Base-by-base conservation (phyloP, 2,329 filamentous ascomycete species). In the Trichoderma gracile region DNA sequence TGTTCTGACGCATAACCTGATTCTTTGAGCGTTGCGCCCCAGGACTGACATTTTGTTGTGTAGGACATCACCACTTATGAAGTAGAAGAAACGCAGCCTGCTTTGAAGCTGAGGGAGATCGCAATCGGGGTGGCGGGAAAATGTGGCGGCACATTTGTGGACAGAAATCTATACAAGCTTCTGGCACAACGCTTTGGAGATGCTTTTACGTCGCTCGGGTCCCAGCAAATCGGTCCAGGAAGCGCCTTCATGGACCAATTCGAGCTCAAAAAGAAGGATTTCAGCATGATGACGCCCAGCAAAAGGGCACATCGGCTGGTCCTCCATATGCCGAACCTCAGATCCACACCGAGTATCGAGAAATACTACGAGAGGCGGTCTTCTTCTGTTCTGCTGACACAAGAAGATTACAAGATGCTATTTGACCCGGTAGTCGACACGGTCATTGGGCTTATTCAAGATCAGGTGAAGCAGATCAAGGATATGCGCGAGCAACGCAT, bases 161-260 rank as follows among this genome's bases (percentile, higher is more conserved):
- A 55, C 2, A 55, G 52, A 12, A 55, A 55, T 5, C 15, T 55
- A 1, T 55, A 25, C 21, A 55, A 3, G 5, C 2, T 55, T 3
- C 15, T 55, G 19, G 21, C 52, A 7, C 14, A 55, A 1, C 52
- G 52, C 8, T 55, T 55, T 15, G 52, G 52, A 0, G 38, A 42
- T 42, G 52, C 52, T 5, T 55, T 55, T n/a, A 55, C 52, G 2
- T 55, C 52, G 2, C 52, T 55, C 7, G 62, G 27, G 0, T 15
- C 61, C 0, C 65, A 67, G 2, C 21, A 64, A 1, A 69, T 66
- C 12, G 68, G 67, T 0, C 67, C 67, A 5, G 64, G 65, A 9
- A 69, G 68, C 4, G n/a, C 27, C 3, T 67, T 68, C 19, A 68
- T 69, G 67, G 55, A 66, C 30, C 56, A 56, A 0, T 69, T 69